phyloP scores from a whole-genome alignment of 768 basidiomycete species.

The Lanmaoa pseudosensibilis region DNA sequence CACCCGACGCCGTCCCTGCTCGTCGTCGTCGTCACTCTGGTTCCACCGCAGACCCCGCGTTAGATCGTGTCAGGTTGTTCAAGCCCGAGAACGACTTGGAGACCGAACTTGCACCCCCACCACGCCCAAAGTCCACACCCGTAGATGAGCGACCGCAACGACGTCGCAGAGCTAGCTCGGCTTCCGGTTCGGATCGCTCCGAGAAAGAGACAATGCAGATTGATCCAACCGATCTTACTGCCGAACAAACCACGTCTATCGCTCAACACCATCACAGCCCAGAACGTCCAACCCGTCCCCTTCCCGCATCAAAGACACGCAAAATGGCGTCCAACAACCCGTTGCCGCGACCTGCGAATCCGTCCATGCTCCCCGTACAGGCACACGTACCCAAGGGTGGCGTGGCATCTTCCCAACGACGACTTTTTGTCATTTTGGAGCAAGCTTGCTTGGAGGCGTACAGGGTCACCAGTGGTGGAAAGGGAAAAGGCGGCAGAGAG shows the following conservation, averaged over 20 bases:
- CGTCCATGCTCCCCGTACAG: slow-evolving; percentile 79
- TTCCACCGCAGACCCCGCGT: slow-evolving; percentile 41
- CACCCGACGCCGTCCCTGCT: slow-evolving; percentile 7
- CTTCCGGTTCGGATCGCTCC: slow-evolving; percentile 36
- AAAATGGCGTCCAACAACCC: slow-evolving; percentile 53
- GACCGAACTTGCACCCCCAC: slow-evolving; percentile 46
- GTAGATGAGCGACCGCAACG: slow-evolving; percentile 55
- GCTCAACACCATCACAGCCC: slow-evolving; percentile 21
- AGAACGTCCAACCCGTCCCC: slow-evolving; percentile 63
- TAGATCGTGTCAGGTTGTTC: slow-evolving; percentile 19
- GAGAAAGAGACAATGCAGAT: slow-evolving; percentile 37
- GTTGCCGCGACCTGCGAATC: slow-evolving; percentile 57
- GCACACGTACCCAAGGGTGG: slow-evolving; percentile 67
- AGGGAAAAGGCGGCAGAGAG: slow-evolving; percentile 52
- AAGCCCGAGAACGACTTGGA: slow-evolving; percentile 22
- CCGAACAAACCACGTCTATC: neutral
- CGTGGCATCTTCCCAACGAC: slow-evolving; percentile 53
- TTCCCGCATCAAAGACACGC: slow-evolving; percentile 55
- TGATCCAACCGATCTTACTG: slow-evolving; percentile 2
- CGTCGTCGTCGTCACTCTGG: slow-evolving; percentile 68
- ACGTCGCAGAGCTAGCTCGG: slow-evolving; percentile 45
- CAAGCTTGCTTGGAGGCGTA: slow-evolving; percentile 97
- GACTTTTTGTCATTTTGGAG: slow-evolving; percentile 87
- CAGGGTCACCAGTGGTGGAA: slow-evolving; percentile 64
- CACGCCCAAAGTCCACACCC: slow-evolving; percentile 74